These are phyloP conservation scores for Fimicolochytrium jonesii DNA, from an alignment of 192 early-diverging fungal species.

Conservation along the genomic window DNA sequence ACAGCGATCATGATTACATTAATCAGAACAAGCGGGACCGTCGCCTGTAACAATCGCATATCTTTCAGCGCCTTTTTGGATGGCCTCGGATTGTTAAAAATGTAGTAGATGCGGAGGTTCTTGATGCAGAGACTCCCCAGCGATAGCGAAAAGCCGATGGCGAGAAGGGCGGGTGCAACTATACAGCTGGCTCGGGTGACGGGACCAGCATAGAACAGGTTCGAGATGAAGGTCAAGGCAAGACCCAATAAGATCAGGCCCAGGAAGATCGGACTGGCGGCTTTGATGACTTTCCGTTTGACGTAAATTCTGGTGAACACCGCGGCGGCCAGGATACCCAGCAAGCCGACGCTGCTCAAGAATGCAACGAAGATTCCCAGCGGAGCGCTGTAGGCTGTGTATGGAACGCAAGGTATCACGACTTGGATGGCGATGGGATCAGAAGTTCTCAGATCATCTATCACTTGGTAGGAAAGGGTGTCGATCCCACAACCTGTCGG, in stretches of 20 bases:
- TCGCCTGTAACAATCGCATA: not conserved
- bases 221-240: not conserved
- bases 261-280: not conserved
- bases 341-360: not conserved
- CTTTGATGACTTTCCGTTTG: not conserved
- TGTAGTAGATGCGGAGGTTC: not conserved
- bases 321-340: not conserved
- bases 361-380: not conserved
- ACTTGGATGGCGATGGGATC: not conserved
- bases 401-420: not conserved
- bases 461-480: not conserved
- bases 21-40: not conserved
- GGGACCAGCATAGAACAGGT: not conserved
- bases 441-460: not conserved
- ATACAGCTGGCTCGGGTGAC: not conserved
- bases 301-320: not conserved
- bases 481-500: not conserved
- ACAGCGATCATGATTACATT: not conserved
- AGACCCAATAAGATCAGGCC: not conserved
- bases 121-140: not conserved
- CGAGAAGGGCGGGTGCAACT: not conserved
- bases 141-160: not conserved
- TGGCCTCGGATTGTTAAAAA: not conserved
- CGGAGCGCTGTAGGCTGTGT: not conserved
- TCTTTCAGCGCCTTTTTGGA: not conserved